Conservation (phyloP, 768 basidiomycete species). For the Tulasnella sp. region DNA sequence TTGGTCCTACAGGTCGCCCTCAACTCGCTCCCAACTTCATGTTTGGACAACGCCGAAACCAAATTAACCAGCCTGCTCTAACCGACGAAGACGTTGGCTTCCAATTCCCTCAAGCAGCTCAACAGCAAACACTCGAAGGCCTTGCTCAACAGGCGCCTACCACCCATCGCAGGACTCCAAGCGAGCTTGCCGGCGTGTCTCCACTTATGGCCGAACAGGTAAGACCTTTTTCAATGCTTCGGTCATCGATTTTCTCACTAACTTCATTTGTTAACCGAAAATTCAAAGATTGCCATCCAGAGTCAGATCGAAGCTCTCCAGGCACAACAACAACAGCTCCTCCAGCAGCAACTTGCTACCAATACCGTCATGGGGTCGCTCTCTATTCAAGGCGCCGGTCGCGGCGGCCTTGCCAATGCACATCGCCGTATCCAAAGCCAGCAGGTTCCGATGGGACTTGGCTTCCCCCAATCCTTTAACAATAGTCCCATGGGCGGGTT, state of each 20-base stretch:
- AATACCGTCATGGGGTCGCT: constrained; percentile 68
- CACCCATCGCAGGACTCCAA: constrained; percentile 48
- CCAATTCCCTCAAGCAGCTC: constrained; percentile 56
- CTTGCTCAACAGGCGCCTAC: constrained; percentile 41
- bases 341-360: constrained; percentile 87
- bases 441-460: constrained; percentile 59
- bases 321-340: constrained; percentile 86
- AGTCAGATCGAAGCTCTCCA: constrained; percentile 88
- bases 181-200: constrained; percentile 61
- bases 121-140: constrained; percentile 46
- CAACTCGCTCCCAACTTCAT: constrained; percentile 91
- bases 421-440: constrained; percentile 85
- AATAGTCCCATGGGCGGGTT: constrained; percentile 29
- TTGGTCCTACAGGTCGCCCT: constrained; percentile 79
- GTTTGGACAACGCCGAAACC: constrained; percentile 70
- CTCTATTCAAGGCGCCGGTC: constrained; percentile 65
- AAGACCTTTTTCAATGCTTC: constrained; percentile 35
- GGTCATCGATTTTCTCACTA: neutral
- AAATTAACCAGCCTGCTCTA: constrained; percentile 62
- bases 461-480: constrained; percentile 47
- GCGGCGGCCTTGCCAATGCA: constrained; percentile 20
- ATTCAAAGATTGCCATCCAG: constrained; percentile 76
- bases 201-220: constrained; percentile 98
- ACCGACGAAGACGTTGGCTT: constrained; percentile 81
- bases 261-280: constrained; percentile 31